These are phyloP conservation scores for Hypoxylon cercidicola DNA, from an alignment of 495 filamentous ascomycete species.

Conservation along the genomic window DNA sequence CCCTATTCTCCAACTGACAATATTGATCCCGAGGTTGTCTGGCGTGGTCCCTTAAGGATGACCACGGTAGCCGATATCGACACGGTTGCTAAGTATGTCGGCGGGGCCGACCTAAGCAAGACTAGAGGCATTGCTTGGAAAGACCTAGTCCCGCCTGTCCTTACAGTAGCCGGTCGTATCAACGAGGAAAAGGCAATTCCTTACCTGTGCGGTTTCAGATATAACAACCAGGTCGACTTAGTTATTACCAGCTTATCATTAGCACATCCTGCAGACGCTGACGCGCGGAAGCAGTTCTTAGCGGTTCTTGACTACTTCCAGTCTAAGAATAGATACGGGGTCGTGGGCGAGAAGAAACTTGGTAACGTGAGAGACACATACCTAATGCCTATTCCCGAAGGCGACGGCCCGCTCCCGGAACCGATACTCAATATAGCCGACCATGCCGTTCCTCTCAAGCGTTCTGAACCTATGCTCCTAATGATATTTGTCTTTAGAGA, in stretches of 20 bases:
- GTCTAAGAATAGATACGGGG: conserved; percentile 80
- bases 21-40: conserved; percentile 74
- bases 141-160: conserved; percentile 71
- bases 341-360: conserved; percentile 74
- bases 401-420: conserved; percentile 66
- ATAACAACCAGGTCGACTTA: conserved; percentile 77
- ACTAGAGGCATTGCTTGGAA: conserved; percentile 68
- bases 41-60: conserved; percentile 86
- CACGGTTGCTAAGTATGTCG: conserved; percentile 83
- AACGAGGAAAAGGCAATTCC: conserved; percentile 80
- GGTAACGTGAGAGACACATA: conserved; percentile 82
- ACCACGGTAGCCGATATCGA: conserved; percentile 75
- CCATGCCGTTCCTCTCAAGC: conserved; percentile 72
- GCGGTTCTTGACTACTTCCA: conserved; percentile 82
- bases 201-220: conserved; percentile 85
- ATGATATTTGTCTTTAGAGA: conserved; percentile 79
- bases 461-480: conserved; percentile 76
- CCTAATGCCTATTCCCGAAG: conserved; percentile 76
- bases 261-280: conserved; percentile 51
- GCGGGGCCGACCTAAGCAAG: conserved; percentile 77
- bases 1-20: conserved; percentile 83
- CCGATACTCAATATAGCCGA: conserved; percentile 82
- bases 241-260: conserved; percentile 73
- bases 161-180: conserved; percentile 87
- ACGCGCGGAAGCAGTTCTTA: conserved; percentile 67